These are phyloP conservation scores for Amoebophrya sp. DNA, from an alignment of 169 alveolate genomes.

Conservation along the genomic window DNA sequence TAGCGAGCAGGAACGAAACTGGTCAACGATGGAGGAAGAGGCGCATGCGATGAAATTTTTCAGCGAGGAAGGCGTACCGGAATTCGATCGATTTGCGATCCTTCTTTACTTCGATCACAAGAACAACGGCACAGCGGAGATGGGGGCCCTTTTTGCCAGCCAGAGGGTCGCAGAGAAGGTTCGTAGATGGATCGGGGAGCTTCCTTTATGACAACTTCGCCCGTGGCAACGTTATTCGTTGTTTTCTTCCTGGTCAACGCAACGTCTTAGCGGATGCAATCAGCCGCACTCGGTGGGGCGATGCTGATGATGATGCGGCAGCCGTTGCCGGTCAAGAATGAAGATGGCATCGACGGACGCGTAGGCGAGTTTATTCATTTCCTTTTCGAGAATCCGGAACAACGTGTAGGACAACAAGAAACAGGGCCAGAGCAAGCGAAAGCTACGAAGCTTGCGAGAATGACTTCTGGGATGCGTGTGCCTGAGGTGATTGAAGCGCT, in stretches of 20 bases:
- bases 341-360: too few relatives aligned
- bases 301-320: background rate
- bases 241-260: background rate
- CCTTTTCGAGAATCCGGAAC: background rate
- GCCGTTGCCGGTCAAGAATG: too few relatives aligned
- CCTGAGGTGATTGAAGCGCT: too few relatives aligned
- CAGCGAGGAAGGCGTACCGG: background rate
- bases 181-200: background rate
- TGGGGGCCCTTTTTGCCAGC: background rate
- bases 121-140: background rate
- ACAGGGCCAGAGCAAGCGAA: too few relatives aligned
- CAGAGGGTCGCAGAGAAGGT: background rate
- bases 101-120: background rate
- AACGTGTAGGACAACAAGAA: background rate
- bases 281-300: conserved; percentile 1
- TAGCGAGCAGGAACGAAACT: background rate
- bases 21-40: conserved; percentile 1
- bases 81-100: background rate
- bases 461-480: too few relatives aligned
- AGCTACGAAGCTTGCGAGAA: too few relatives aligned
- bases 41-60: background rate
- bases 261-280: background rate
- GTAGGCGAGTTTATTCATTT: background rate
- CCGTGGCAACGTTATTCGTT: too few relatives aligned
- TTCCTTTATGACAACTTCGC: too few relatives aligned